Evolutionary conservation across 371 early-diverging fungal species (phyloP).

Genomic region (Mortierella sp.): DNA sequence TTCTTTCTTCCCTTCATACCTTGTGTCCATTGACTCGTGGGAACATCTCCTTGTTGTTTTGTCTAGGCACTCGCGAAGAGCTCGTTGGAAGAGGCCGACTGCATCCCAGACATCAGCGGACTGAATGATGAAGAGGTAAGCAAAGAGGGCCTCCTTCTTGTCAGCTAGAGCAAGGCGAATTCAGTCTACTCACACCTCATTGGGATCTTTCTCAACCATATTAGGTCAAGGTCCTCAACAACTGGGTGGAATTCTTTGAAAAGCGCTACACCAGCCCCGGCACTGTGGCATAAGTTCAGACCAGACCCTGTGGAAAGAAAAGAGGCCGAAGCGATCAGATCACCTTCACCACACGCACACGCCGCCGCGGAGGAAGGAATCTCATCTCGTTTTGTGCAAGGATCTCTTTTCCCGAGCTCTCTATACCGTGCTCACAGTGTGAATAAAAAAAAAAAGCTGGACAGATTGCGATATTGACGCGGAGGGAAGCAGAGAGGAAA

Average conservation of each 20-base stretch:
- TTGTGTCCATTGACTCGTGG: too few species aligned
- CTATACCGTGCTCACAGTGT: too few species aligned
- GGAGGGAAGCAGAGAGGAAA: too few species aligned
- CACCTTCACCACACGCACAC: neutral
- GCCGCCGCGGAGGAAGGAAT: too few species aligned
- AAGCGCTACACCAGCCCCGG: slow-evolving; percentile 82
- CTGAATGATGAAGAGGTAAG: slow-evolving; percentile 72
- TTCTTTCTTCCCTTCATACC: neutral
- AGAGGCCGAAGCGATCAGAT: neutral
- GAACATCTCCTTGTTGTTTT: too few species aligned
- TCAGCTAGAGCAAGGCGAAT: neutral
- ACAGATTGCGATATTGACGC: too few species aligned
- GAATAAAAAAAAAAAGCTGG: too few species aligned
- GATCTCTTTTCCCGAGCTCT: too few species aligned
- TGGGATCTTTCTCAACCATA: neutral
- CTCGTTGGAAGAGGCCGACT: slow-evolving; percentile 79
- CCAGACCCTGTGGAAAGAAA: neutral
- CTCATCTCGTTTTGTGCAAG: too few species aligned
- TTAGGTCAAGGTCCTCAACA: slow-evolving; percentile 73
- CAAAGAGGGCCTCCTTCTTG: neutral
- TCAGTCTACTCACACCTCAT: neutral
- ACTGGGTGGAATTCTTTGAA: slow-evolving; percentile 80
- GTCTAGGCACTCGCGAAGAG: slow-evolving; percentile 81
- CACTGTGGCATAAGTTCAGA: slow-evolving; percentile 13
- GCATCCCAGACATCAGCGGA: slow-evolving; percentile 71